phyloP scores from a whole-genome alignment of 2,329 filamentous ascomycete genomes.

The Beauveria sp. region DNA sequence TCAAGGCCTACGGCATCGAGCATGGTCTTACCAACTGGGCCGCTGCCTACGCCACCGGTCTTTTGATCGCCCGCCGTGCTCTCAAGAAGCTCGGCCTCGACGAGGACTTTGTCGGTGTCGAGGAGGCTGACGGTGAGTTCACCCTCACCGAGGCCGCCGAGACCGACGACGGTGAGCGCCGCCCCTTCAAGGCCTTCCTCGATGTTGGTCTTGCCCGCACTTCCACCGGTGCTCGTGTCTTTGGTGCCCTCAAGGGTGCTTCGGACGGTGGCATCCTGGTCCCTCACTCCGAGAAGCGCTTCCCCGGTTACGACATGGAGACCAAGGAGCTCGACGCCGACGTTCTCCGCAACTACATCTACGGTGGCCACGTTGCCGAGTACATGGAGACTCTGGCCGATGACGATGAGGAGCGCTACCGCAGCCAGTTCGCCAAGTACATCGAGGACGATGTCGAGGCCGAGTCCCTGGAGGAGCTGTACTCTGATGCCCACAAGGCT shows the following conservation, averaged over 20 bases:
- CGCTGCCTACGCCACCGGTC: conserved; percentile 91
- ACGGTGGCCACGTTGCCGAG: conserved; percentile 94
- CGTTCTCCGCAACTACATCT: conserved; percentile 98
- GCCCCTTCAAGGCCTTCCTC: conserved; percentile 98
- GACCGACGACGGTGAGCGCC: conserved; percentile 83
- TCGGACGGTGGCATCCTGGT: conserved; percentile 96
- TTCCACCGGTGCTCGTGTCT: conserved; percentile 96
- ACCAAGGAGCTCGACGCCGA: conserved; percentile 96
- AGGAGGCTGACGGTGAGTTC: conserved; percentile 96
- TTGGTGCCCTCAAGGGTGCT: conserved; percentile 99
- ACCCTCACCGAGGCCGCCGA: conserved; percentile 89
- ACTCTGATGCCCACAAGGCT: conserved; percentile 86
- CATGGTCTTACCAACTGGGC: conserved; percentile 99
- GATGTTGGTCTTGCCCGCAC: conserved; percentile 96
- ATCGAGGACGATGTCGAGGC: conserved; percentile 95
- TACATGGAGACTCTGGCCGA: conserved; percentile 99
- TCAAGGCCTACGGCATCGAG: conserved; percentile 92
- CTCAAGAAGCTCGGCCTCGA: conserved; percentile 96
- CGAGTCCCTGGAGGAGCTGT: conserved; percentile 93
- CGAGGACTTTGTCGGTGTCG: conserved; percentile 87
- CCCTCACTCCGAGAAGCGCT: conserved; percentile 98
- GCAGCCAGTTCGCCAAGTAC: conserved; percentile 96
- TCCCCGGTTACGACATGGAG: conserved; percentile 98
- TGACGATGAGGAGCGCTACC: conserved; percentile 99
- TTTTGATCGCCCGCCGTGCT: conserved; percentile 91